Conservation (phyloP, 1,284 basidiomycete genomes). For the Pseudozyma sp. region DNA sequence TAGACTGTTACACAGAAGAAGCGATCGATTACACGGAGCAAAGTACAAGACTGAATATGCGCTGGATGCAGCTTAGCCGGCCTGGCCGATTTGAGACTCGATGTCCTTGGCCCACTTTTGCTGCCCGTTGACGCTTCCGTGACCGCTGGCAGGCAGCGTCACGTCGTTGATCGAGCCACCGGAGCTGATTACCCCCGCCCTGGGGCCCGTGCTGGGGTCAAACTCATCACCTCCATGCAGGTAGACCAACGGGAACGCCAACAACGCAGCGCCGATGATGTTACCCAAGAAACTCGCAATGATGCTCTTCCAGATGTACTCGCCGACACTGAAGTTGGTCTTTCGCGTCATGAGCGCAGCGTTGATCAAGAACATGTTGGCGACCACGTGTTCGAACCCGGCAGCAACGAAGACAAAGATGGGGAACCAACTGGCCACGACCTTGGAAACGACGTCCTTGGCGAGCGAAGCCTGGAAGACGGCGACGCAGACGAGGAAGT, state of each 20-base stretch:
- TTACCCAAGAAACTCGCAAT: conserved; percentile 79
- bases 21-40: background rate
- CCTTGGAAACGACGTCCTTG: conserved; percentile 79
- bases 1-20: too few species aligned
- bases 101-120: conserved; percentile 31
- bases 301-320: conserved; percentile 79
- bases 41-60: background rate
- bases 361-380: conserved; percentile 76
- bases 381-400: conserved; percentile 76
- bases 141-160: conserved; percentile 20
- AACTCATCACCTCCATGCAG: conserved; percentile 56
- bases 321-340: conserved; percentile 66
- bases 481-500: conserved; percentile 82
- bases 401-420: conserved; percentile 79
- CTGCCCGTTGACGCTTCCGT: background rate
- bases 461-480: conserved; percentile 83
- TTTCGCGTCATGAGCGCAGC: conserved; percentile 72
- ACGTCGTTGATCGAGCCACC: conserved; percentile 25
- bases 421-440: conserved; percentile 79
- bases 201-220: conserved; percentile 34
- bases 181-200: conserved; percentile 10
- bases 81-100: conserved; percentile 30
- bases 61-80: background rate
- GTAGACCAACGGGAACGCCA: conserved; percentile 70
- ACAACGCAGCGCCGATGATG: conserved; percentile 75